A percentile compares a stretch with the other conserved stretches of the same genome.
Evolutionary conservation across 2,329 filamentous ascomycete species (phyloP).

Genomic region (Septoria linicola): DNA sequence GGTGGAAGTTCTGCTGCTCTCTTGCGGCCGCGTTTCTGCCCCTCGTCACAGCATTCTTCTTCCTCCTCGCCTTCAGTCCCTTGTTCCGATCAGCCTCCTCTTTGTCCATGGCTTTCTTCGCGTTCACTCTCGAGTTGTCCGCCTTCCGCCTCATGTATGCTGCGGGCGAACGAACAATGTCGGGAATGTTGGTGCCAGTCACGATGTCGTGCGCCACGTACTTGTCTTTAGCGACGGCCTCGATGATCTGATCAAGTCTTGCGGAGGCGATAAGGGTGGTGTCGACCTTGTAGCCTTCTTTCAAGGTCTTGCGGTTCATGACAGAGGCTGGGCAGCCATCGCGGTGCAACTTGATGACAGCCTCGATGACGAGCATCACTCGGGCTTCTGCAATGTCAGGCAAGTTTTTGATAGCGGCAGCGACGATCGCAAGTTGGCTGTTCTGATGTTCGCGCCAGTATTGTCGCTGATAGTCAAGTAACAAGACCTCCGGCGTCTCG

Average conservation of each 20-base stretch:
- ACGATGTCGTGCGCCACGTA: constrained; percentile 22
- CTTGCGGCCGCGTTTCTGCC: background rate
- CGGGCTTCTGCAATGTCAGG: constrained; percentile 17
- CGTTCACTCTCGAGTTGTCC: constrained; percentile 22
- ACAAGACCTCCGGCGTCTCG: background rate
- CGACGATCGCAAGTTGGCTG: constrained; percentile 7
- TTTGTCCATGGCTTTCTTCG: constrained; percentile 20
- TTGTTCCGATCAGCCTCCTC: constrained; percentile 2
- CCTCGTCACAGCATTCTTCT: background rate
- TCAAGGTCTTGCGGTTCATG: constrained; percentile 4
- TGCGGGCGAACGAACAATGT: constrained; percentile 13
- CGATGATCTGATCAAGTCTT: constrained; percentile 15
- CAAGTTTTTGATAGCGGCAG: background rate
- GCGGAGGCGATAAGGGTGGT: constrained; percentile 9
- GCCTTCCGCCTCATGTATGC: constrained; percentile 20
- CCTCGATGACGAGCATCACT: constrained; percentile 16
- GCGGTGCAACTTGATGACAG: constrained; percentile 18
- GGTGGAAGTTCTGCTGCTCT: too few species aligned
- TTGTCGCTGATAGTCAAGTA: constrained; percentile 1
- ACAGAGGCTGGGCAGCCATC: constrained; percentile 14
- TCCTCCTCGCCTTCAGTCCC: constrained; percentile 1
- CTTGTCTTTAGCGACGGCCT: constrained; percentile 15
- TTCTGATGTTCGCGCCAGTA: constrained; percentile 21
- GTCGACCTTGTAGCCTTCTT: constrained; percentile 19
- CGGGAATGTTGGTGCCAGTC: constrained; percentile 1